Evolutionary conservation across 768 basidiomycete species (phyloP), one percentile per base, ranked within the genome.

Genomic region (Udeniomyces megalosporus): DNA sequence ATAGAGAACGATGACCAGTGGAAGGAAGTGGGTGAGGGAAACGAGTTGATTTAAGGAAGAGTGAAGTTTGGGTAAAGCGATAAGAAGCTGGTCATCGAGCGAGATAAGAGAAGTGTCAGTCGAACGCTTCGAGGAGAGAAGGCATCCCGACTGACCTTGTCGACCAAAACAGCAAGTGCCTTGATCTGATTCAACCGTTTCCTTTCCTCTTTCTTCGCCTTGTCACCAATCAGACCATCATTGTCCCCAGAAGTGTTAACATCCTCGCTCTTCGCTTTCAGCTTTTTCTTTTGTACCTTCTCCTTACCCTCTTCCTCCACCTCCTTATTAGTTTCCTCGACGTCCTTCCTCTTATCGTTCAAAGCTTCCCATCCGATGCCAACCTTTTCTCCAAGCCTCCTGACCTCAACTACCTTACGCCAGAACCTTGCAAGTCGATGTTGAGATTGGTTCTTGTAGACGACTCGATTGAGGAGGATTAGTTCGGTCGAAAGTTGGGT

Each of bases 381-480:
- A 20, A 60, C 58, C 49, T 60, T 60, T 11, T 29, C 29, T 1
- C 62, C 62, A 28, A 63, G 14, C 8, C 62, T 34, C 28, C 50
- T 48, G 35, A 63, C 50, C 29, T 63, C 62, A 22, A 42, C 48
- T 4, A 58, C 62, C 35, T 49, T 46, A 8, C 62, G 47, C 62
- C 62, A 63, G 57, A 63, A 63, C 22, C 56, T 38, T 11, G 55
- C 42, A 7, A 63, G 62, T 3, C 48, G 48, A 29, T 58, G 57
- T 54, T 63, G 62, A 0, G 56, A 58, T 8, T 63, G 55, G 38
- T 63, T 63, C 50, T 63, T 63, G 62, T 63, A 63, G 42, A 49
- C 34, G 29, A 63, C 24, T 34, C 62, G 55, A n/a, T 32, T 56
- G 48, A 63, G 62, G 22, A 63, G 44, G 20, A 28, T 8, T 22